These are phyloP conservation scores for Trichoderma koningiopsis DNA, from an alignment of 2,329 filamentous ascomycete genomes.

Conservation along the genomic window DNA sequence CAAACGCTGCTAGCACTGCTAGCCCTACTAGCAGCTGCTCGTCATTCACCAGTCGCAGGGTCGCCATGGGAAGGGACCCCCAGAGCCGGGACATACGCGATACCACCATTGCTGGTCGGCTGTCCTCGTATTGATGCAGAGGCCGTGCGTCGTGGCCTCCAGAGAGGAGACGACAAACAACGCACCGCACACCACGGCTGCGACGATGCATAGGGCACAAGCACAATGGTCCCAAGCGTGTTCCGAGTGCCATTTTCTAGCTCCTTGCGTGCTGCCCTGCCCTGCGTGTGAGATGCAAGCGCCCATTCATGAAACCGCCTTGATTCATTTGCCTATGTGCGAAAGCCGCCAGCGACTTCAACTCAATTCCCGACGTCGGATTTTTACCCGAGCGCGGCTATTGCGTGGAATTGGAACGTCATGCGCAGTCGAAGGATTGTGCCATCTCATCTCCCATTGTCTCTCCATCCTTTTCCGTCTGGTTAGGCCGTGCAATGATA, in stretches of 20 bases:
- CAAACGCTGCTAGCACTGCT: not conserved
- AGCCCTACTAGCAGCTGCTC: not conserved
- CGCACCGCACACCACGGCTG: slow-evolving; percentile 17
- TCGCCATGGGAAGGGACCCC: not conserved
- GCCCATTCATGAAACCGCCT: not conserved
- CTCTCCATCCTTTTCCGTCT: not conserved
- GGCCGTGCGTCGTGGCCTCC: slow-evolving; percentile 9
- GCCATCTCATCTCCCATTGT: not conserved
- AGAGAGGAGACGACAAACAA: slow-evolving; percentile 7
- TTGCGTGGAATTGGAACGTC: slow-evolving; percentile 2
- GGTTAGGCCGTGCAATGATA: slow-evolving; percentile 2
- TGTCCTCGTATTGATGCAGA: slow-evolving; percentile 8
- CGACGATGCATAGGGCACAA: slow-evolving; percentile 14
- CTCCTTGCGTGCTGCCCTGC: not conserved
- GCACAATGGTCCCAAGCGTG: slow-evolving; percentile 8
- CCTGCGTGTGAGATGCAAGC: not conserved
- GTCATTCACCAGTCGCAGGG: not conserved
- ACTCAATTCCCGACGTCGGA: slow-evolving; percentile 4
- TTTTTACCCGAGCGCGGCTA: slow-evolving; percentile 10
- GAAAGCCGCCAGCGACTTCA: not conserved
- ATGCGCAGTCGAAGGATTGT: not conserved
- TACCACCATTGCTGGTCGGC: not conserved
- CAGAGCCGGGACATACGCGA: not conserved
- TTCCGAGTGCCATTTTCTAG: slow-evolving; percentile 7
- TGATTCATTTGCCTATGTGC: not conserved